Conservation (phyloP, 2,329 filamentous ascomycete genomes). For the Gliomastix tumulicola region DNA sequence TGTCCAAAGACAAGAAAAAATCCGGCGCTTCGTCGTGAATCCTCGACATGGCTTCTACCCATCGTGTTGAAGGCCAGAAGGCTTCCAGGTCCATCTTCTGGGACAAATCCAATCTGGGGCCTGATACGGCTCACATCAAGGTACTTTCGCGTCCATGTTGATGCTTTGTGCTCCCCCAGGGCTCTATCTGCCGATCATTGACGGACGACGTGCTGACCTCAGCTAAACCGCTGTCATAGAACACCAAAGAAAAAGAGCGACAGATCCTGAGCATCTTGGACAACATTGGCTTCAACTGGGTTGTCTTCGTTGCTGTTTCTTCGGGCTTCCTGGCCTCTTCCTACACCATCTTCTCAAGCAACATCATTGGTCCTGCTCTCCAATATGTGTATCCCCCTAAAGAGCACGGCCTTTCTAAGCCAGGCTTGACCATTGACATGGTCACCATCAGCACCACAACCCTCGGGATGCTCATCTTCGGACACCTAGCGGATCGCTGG, state of each 20-base stretch:
- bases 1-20: too few relatives aligned
- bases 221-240: not conserved
- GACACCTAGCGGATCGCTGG: slow-evolving; percentile 45
- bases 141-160: too few relatives aligned
- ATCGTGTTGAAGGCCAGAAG: too few relatives aligned
- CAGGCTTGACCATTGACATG: slow-evolving; percentile 12
- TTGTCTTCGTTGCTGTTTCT: slow-evolving; percentile 15
- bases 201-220: too few relatives aligned
- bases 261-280: slow-evolving; percentile 8
- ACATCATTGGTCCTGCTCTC: slow-evolving; percentile 16
- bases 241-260: slow-evolving; percentile 2
- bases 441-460: slow-evolving; percentile 12
- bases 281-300: slow-evolving; percentile 14
- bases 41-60: too few relatives aligned
- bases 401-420: slow-evolving; percentile 5
- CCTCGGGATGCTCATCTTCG: slow-evolving; percentile 43
- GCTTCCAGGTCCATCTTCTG: too few relatives aligned
- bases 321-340: slow-evolving; percentile 19
- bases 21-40: too few relatives aligned
- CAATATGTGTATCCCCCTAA: slow-evolving; percentile 14
- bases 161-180: too few relatives aligned
- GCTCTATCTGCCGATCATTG: too few relatives aligned
- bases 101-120: not conserved
- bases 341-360: slow-evolving; percentile 18
- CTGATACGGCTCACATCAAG: not conserved